phyloP scores from a whole-genome alignment of 768 basidiomycete species.

The Boletus edulis region DNA sequence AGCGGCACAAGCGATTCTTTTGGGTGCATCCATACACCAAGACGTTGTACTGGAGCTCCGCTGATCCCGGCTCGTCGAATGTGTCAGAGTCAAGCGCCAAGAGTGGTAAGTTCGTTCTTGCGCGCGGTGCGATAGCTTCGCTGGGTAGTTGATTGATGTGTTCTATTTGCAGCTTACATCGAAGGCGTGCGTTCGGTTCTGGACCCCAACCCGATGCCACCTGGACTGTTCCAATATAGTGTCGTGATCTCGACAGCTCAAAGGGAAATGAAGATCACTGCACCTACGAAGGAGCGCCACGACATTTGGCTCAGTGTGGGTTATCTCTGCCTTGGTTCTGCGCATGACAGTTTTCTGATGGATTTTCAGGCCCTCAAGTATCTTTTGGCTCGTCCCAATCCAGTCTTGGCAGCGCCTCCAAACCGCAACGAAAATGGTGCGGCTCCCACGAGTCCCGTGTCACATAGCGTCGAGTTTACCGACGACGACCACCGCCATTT shows the following conservation, averaged over 20 bases:
- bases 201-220: constrained; percentile 94
- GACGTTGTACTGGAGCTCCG: constrained; percentile 95
- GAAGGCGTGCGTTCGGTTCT: constrained; percentile 89
- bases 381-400: constrained; percentile 72
- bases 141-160: constrained; percentile 1
- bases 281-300: constrained; percentile 90
- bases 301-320: constrained; percentile 94
- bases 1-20: constrained; percentile 93
- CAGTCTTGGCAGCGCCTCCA: constrained; percentile 21
- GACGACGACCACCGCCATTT: constrained; percentile 52
- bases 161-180: constrained; percentile 69
- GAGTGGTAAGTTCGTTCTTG: constrained; percentile 69
- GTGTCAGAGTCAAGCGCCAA: constrained; percentile 93
- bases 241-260: constrained; percentile 91
- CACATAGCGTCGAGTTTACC: constrained; percentile 40
- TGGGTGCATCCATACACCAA: constrained; percentile 99
- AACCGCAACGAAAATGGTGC: constrained; percentile 31
- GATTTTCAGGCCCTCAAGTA: constrained; percentile 80
- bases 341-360: constrained; percentile 6
- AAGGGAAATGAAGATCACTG: constrained; percentile 98
- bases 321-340: constrained; percentile 14
- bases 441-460: constrained; percentile 49
- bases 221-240: constrained; percentile 89
- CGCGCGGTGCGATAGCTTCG: constrained; percentile 4
- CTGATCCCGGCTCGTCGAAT: constrained; percentile 86